Conservation (phyloP, 352 stramenopile species). For the Globisporangium spinosum region DNA sequence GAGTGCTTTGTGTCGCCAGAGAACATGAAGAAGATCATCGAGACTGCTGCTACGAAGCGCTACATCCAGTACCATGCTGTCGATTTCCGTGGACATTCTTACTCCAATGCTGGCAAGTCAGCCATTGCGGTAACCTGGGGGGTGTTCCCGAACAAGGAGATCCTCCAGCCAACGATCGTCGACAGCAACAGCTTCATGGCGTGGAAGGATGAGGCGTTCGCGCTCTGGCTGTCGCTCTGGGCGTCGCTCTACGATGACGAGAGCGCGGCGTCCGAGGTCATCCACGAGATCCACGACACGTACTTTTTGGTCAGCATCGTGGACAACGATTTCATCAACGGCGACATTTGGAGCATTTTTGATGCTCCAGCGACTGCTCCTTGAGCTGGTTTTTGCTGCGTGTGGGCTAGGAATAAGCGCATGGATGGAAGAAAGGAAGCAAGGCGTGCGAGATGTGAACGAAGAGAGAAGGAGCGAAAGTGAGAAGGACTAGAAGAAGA, state of each 20-base stretch:
- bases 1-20: conserved; percentile 97
- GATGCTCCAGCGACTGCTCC: conserved; percentile 22
- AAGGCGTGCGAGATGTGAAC: conserved; percentile 4
- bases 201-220: conserved; percentile 97
- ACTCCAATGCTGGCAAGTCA: conserved; percentile 87
- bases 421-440: not conserved
- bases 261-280: conserved; percentile 83
- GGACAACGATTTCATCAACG: conserved; percentile 96
- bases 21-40: conserved; percentile 89
- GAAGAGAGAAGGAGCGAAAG: conserved; percentile 13
- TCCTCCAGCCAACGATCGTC: conserved; percentile 97
- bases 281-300: conserved; percentile 94
- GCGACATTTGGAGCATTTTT: conserved; percentile 85
- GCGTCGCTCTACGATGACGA: conserved; percentile 94
- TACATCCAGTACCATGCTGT: conserved; percentile 91
- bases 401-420: not conserved
- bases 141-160: conserved; percentile 96
- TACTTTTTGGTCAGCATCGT: conserved; percentile 98
- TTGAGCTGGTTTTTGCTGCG: not conserved
- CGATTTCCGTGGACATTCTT: conserved; percentile 87
- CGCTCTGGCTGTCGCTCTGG: conserved; percentile 95
- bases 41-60: conserved; percentile 76
- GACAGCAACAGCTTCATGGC: conserved; percentile 95
- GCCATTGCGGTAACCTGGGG: conserved; percentile 97
- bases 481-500: conserved; percentile 8